A percentile compares a stretch with the other conserved stretches of the same genome.
Conservation (phyloP, 768 basidiomycete genomes). For the Multifurca ochricompacta region DNA sequence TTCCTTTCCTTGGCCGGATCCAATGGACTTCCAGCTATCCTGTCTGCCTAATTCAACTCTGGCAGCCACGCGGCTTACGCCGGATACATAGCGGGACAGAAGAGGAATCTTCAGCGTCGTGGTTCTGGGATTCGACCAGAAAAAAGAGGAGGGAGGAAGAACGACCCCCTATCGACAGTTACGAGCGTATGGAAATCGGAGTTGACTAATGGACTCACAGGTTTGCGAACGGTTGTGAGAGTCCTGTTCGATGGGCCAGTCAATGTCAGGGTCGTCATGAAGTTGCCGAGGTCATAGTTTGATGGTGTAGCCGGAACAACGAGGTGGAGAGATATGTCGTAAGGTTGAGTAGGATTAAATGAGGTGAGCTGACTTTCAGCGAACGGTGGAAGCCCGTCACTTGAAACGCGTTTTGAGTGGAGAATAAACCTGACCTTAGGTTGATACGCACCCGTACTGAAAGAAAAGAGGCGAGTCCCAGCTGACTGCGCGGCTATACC, state of each 20-base stretch:
- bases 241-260: constrained; percentile 56
- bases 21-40: constrained; percentile 66
- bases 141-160: constrained; percentile 35
- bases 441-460: constrained; percentile 67
- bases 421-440: neutral
- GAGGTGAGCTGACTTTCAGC: constrained; percentile 45
- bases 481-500: constrained; percentile 59
- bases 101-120: constrained; percentile 49
- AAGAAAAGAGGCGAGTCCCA: constrained; percentile 66
- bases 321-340: constrained; percentile 64
- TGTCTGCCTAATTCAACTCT: constrained; percentile 63
- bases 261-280: constrained; percentile 66
- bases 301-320: constrained; percentile 55
- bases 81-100: constrained; percentile 44
- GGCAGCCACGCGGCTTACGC: constrained; percentile 44
- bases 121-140: constrained; percentile 34
- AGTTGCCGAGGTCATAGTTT: constrained; percentile 74
- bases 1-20: constrained; percentile 65
- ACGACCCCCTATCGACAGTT: constrained; percentile 45
- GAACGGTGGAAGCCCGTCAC: constrained; percentile 59
- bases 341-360: constrained; percentile 57
- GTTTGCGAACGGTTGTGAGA: constrained; percentile 48
- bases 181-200: neutral
- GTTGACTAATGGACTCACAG: constrained; percentile 41
- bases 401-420: constrained; percentile 26